phyloP scores from a whole-genome alignment of 2,329 filamentous ascomycete genomes.

The Penicillium sp. region DNA sequence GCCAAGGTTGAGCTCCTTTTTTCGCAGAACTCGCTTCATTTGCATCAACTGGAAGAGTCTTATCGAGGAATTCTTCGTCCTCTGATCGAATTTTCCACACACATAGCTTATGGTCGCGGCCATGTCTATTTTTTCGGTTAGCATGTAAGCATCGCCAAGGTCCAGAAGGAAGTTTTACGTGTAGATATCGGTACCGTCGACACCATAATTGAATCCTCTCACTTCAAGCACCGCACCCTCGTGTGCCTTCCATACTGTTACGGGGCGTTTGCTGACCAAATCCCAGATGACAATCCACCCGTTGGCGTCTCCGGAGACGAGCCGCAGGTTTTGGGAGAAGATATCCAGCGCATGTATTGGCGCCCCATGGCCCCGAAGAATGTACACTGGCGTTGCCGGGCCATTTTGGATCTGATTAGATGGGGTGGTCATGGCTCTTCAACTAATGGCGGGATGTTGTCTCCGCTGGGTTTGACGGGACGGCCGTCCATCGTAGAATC shows the following conservation, averaged over 20 bases:
- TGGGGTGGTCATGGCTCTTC: neutral
- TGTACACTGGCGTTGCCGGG: conserved; percentile 61
- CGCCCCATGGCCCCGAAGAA: conserved; percentile 81
- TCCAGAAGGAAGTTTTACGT: conserved; percentile 60
- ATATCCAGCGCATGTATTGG: conserved; percentile 78
- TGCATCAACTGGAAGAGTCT: conserved; percentile 68
- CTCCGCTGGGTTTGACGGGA: neutral
- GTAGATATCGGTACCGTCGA: conserved; percentile 64
- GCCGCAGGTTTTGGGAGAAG: conserved; percentile 68
- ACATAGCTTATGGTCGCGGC: conserved; percentile 80
- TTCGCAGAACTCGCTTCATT: conserved; percentile 40
- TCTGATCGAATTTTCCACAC: conserved; percentile 80
- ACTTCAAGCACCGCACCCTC: conserved; percentile 73
- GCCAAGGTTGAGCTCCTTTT: conserved; percentile 66
- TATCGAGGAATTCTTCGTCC: conserved; percentile 56
- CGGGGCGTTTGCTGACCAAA: conserved; percentile 73
- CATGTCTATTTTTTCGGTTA: conserved; percentile 63
- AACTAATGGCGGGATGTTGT: neutral
- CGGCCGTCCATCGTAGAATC: neutral
- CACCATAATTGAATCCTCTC: conserved; percentile 56
- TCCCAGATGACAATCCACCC: conserved; percentile 89
- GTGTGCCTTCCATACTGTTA: conserved; percentile 86
- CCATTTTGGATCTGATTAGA: neutral
- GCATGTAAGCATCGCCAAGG: neutral
- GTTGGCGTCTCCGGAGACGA: conserved; percentile 84